phyloP scores from a whole-genome alignment of 2,329 filamentous ascomycete species.

The Esteya vermicola region DNA sequence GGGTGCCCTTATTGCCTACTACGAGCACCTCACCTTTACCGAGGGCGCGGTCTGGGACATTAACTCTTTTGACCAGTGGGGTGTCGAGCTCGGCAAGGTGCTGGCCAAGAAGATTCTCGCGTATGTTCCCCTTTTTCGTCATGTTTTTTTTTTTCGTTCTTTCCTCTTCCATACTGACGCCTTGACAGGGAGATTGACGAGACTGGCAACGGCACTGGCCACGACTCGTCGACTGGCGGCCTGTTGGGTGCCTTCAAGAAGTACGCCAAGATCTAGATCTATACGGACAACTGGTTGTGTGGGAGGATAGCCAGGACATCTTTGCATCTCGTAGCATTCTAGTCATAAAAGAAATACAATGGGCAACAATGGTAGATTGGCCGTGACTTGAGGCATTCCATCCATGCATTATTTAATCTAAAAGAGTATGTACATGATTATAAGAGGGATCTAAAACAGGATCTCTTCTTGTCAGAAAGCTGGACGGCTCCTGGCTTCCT shows the following conservation, averaged over 20 bases:
- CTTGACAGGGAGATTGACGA: slow-evolving; percentile 59
- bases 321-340: too few species aligned
- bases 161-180: slow-evolving; percentile 8
- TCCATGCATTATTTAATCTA: not conserved
- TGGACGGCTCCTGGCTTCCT: too few species aligned
- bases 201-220: slow-evolving; percentile 52
- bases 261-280: slow-evolving; percentile 34
- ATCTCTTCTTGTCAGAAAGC: not conserved
- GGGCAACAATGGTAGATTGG: not conserved
- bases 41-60: slow-evolving; percentile 99
- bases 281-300: not conserved
- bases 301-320: not conserved
- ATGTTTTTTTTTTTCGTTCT: slow-evolving; percentile 11
- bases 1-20: slow-evolving; percentile 93
- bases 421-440: not conserved
- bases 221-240: slow-evolving; percentile 80
- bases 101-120: slow-evolving; percentile 81
- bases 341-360: not conserved
- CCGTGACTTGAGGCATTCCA: too few species aligned
- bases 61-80: slow-evolving; percentile 99
- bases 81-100: slow-evolving; percentile 93
- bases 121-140: slow-evolving; percentile 8
- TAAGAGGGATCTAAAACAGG: not conserved
- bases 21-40: slow-evolving; percentile 96
- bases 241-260: slow-evolving; percentile 90